Percentiles rank a stretch among this genome's conserved stretches.
Evolutionary conservation across 306 rosid species (phyloP).

Genomic region (Argentina anserina): DNA sequence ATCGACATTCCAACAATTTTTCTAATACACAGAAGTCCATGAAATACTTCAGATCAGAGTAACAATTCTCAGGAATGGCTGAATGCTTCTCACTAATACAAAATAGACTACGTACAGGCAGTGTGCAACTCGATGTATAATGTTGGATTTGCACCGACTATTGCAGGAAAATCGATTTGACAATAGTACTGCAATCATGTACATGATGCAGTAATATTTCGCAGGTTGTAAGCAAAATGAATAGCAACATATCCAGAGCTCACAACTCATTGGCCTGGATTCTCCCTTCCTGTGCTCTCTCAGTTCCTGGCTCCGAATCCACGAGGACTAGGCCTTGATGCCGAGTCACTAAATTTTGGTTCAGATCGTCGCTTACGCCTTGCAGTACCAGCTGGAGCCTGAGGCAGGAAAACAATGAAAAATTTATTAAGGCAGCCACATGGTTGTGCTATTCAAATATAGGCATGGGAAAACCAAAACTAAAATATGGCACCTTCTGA

Average conservation of each 20-base stretch:
- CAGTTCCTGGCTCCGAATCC: slow-evolving; percentile 78
- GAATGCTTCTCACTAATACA: background rate
- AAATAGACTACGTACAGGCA: background rate
- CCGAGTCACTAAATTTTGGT: slow-evolving; percentile 49
- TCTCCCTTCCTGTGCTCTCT: slow-evolving; percentile 17
- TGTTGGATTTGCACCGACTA: background rate
- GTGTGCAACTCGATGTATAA: background rate
- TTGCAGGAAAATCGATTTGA: background rate
- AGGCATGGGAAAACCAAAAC: background rate
- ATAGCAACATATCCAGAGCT: slow-evolving; percentile 1
- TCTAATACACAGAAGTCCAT: background rate
- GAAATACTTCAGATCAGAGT: background rate
- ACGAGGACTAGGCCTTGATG: slow-evolving; percentile 72
- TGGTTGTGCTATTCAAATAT: background rate
- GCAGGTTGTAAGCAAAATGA: background rate
- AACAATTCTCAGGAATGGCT: background rate
- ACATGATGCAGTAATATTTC: background rate
- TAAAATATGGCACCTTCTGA: slow-evolving; percentile 59
- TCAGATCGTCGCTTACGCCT: slow-evolving; percentile 74
- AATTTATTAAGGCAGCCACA: background rate
- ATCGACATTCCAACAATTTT: background rate
- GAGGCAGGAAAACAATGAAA: slow-evolving; percentile 9
- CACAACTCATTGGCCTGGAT: slow-evolving; percentile 14
- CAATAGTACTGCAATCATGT: background rate
- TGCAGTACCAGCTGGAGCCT: slow-evolving; percentile 88